Base-by-base conservation (phyloP, 1,284 basidiomycete species). In the Tremellales sp. region DNA sequence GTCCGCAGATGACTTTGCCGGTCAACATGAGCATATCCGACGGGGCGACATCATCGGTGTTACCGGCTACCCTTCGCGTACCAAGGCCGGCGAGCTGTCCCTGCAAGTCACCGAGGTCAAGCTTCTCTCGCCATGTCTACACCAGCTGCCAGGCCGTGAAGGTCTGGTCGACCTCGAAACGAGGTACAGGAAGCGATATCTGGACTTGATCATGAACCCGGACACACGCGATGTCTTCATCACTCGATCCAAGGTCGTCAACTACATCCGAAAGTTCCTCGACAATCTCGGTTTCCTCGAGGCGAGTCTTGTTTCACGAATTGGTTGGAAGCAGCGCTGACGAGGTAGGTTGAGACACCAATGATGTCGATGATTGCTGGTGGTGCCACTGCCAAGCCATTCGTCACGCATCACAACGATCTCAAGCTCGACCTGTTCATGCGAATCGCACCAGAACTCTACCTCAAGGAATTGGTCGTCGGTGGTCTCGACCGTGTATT, bases 341-440 rank as follows among this genome's bases (percentile, higher is more conserved):
- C 46, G 25, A 21, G n/a, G 1, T 55, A 74, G 71, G 93, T 98
- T 54, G 94, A 99, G 77, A 99, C 94, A 5, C 94, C 96, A 8
- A 97, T 99, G 82, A 98, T 91, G 78, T 93, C 87, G 73, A 84
- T 97, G 80, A 84, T 91, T 58, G 96, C 96, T 6, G 94, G 94
- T 48, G 94, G 94, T 53, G 94, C 94, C 26, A 97, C 92, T 4
- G 94, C 94, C 63, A 98, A 97, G 81, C 94, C 94, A 2, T 99
- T 99, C 78, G 72, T 98, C 71, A 99, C 94, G 0, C 93, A 97
- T 74, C 94, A 99, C 79, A 99, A 99, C 77, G 94, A 97, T 72
- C 85, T 99, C 60, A 82, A 91, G 76, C 84, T 98, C 62, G 93
- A 99, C 74, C 80, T 98, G n/a, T 97, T 87, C 81, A 87, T 99